Conservation (phyloP, 306 rosid species). For the Gillenia trifoliata region DNA sequence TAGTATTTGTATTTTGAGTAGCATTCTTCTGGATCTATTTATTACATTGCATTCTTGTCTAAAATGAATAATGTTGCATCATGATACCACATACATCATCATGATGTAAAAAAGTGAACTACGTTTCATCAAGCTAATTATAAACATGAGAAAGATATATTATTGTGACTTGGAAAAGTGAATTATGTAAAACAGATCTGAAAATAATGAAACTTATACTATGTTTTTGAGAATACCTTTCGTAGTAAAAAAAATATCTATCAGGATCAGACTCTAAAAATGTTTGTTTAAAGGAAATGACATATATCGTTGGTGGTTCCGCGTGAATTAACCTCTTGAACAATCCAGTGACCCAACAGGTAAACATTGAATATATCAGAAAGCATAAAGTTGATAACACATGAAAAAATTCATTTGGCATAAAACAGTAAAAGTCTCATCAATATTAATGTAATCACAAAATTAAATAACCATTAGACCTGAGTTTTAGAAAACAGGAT, state of each 20-base stretch:
- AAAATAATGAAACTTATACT: not conserved
- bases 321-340: not conserved
- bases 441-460: not conserved
- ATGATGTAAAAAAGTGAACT: not conserved
- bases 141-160: not conserved
- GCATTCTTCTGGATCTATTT: not conserved
- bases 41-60: not conserved
- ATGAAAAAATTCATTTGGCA: not conserved
- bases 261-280: not conserved
- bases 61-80: not conserved
- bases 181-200: not conserved
- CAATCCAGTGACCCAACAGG: not conserved
- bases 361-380: not conserved
- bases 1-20: not conserved
- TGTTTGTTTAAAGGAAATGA: too few relatives aligned
- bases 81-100: not conserved
- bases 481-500: not conserved
- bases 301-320: not conserved
- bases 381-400: not conserved
- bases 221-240: not conserved
- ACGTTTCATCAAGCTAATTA: not conserved
- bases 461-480: not conserved
- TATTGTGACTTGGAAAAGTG: not conserved
- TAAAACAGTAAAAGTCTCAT: not conserved
- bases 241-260: not conserved